Percentiles rank a stretch among this genome's conserved stretches.
These are phyloP conservation scores for Platanus orientalis DNA, from an alignment of 164 flowering plant genomes.

Conservation along the genomic window DNA sequence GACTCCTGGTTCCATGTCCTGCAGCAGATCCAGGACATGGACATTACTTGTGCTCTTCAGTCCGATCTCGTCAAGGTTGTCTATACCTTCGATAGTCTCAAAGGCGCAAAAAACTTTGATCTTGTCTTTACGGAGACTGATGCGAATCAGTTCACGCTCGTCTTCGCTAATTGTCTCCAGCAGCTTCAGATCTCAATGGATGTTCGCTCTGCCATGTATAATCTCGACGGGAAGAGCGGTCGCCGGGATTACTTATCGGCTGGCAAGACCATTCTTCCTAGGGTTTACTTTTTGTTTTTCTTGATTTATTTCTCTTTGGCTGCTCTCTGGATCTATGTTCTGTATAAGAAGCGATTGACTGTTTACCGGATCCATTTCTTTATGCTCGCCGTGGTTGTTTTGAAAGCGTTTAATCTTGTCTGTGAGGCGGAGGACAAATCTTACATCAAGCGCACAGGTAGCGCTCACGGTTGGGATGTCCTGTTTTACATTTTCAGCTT, in stretches of 20 bases:
- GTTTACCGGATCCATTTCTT: slow-evolving; percentile 72
- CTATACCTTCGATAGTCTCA: slow-evolving; percentile 38
- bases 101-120: slow-evolving; percentile 7
- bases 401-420: too few relatives aligned
- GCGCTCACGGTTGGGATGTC: slow-evolving; percentile 91
- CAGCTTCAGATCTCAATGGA: slow-evolving; percentile 34
- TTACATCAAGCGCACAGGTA: too few relatives aligned
- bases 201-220: slow-evolving; percentile 35
- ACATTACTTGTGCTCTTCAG: slow-evolving; percentile 66
- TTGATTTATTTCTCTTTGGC: slow-evolving; percentile 43
- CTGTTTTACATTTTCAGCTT: too few relatives aligned
- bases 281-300: slow-evolving; percentile 59
- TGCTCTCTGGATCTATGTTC: slow-evolving; percentile 50
- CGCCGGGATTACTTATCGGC: slow-evolving; percentile 71
- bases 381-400: slow-evolving; percentile 66
- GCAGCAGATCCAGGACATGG: slow-evolving; percentile 55
- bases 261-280: slow-evolving; percentile 69
- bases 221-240: slow-evolving; percentile 41
- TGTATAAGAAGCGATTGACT: slow-evolving; percentile 57
- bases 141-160: slow-evolving; percentile 64
- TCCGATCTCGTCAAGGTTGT: slow-evolving; percentile 45
- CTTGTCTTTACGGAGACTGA: slow-evolving; percentile 10
- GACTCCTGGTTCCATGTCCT: slow-evolving; percentile 81
- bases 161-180: slow-evolving; percentile 76
- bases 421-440: too few relatives aligned